Base-by-base conservation (phyloP, 306 rosid species). In the Inga laurina region DNA sequence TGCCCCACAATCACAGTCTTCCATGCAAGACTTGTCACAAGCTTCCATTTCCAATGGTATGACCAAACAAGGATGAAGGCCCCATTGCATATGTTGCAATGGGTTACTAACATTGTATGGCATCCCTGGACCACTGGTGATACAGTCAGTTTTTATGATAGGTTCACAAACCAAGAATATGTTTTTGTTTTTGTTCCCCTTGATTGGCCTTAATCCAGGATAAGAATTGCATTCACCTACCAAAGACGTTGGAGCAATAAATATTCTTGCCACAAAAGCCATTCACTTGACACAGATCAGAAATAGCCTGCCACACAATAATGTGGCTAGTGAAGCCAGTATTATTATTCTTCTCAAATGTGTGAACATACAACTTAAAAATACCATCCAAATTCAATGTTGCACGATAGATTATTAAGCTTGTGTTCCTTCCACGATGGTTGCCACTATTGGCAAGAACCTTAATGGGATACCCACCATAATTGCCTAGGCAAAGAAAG, bases 181-280 rank as follows among this genome's bases (percentile, higher is more conserved):
- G 24, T 12, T 39, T 10, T 24, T 16, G 8, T 5, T 24, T 10
- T 18, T 16, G 12, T 3, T 11, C 16, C 34, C 3, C 21, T 56
- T 39, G 46, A 59, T 41, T 8, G 49, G 75, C 67, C 75, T 4
- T 39, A 88, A 88, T 32, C 90, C 85, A 54, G 81, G 90, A 76
- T 35, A 85, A 76, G 87, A 85, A 2, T 64, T 2, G n/a, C 90
- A 88, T 4, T 1, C n/a, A 51, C 61, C 83, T 16, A 11, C 69
- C 67, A 4, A 7, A 8, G 3, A 49, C 43, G 3, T 0, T 18
- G 16, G 76, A 65, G 81, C 88, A 88, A 11, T 85, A 88, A 72
- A 84, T 84, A 78, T 88, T 88, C 3, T 82, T 65, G 6, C 90
- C 90, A 72, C 88, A 88, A 13, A 74, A 4, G 10, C 88, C 88